phyloP scores from a whole-genome alignment of 2,329 filamentous ascomycete species.

The Aspergillus pseudoviridinutans region DNA sequence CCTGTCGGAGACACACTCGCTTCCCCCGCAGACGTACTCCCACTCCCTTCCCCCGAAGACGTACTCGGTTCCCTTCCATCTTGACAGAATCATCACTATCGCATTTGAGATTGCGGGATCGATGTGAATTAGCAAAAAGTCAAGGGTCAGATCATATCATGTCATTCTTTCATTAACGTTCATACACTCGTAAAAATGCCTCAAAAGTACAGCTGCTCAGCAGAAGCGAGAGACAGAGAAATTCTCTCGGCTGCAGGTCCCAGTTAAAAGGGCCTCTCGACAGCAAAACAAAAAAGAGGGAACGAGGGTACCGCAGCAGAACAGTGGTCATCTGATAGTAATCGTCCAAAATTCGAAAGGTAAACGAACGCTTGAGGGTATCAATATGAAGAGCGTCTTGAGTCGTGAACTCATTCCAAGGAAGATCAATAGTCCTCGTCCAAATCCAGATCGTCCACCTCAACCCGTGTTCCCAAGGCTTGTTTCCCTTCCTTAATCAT shows the following conservation, averaged over 20 bases:
- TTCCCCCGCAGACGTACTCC: neutral
- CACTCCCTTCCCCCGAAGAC: neutral
- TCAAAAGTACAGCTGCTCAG: neutral
- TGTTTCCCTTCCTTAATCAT: slow-evolving; percentile 89
- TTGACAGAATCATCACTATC: neutral
- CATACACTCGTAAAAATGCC: neutral
- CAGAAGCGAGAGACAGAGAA: neutral
- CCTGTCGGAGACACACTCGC: neutral
- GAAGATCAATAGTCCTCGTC: slow-evolving; percentile 23
- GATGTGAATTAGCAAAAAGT: neutral
- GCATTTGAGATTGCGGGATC: neutral
- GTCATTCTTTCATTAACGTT: neutral
- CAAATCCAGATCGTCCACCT: slow-evolving; percentile 52
- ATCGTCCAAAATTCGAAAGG: neutral
- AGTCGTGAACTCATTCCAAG: neutral
- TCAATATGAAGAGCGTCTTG: neutral
- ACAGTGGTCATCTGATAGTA: neutral
- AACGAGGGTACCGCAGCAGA: neutral
- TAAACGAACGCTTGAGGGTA: neutral
- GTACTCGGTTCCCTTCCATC: neutral
- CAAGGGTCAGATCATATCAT: neutral
- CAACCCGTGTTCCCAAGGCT: slow-evolving; percentile 71
- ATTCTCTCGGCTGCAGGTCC: neutral
- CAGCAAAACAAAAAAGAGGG: neutral
- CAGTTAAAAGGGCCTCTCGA: neutral